A percentile compares a stretch with the other conserved stretches of the same genome.
Conservation (phyloP, 371 early-diverging fungal genomes). For the Syncephalis fuscata region DNA sequence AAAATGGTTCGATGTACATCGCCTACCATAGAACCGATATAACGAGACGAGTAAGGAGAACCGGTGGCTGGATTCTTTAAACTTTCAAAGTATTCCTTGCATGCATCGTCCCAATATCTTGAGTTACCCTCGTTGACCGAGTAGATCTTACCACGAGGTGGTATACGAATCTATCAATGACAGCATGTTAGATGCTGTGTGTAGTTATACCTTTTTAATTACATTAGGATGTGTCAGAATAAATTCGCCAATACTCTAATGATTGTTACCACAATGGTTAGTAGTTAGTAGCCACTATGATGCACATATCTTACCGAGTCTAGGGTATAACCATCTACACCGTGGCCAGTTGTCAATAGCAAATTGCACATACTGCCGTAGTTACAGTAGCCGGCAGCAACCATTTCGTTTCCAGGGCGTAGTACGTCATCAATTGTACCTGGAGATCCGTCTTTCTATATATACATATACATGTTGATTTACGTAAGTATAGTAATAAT, state of each 20-base stretch:
- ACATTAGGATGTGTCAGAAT: conserved; percentile 70
- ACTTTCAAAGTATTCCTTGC: conserved; percentile 73
- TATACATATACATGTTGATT: too few relatives aligned
- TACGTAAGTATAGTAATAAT: neutral
- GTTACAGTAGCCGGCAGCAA: conserved; percentile 95
- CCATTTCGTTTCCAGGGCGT: conserved; percentile 83
- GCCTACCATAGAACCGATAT: conserved; percentile 97
- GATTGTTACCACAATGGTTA: neutral
- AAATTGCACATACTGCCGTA: conserved; percentile 81
- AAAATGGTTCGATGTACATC: conserved; percentile 96
- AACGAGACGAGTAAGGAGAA: conserved; percentile 88
- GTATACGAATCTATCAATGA: conserved; percentile 39
- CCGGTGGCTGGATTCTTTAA: conserved; percentile 65
- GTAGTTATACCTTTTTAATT: conserved; percentile 1
- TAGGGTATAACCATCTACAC: conserved; percentile 92
- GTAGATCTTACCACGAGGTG: conserved; percentile 88
- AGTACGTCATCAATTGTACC: conserved; percentile 42
- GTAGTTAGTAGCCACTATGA: neutral
- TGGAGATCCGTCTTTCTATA: conserved; percentile 15
- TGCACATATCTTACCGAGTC: conserved; percentile 42
- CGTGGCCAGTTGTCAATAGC: conserved; percentile 70
- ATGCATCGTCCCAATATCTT: conserved; percentile 76
- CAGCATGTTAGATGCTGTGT: neutral
- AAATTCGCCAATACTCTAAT: conserved; percentile 80
- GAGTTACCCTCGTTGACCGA: conserved; percentile 97